phyloP scores from a whole-genome alignment of 2,329 filamentous ascomycete genomes.

The Fusarium sp. region DNA sequence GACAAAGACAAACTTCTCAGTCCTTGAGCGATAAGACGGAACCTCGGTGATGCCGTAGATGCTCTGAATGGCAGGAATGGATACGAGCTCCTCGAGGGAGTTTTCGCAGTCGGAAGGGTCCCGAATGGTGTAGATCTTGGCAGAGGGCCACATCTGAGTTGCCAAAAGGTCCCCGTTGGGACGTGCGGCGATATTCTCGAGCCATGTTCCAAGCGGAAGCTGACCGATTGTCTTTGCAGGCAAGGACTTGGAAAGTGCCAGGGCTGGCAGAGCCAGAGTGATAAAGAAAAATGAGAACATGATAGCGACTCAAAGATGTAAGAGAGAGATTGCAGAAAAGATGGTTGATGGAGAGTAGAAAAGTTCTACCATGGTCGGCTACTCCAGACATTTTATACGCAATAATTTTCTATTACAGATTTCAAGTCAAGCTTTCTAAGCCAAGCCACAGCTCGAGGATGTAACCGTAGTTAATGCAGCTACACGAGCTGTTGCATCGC shows the following conservation, averaged over 20 bases:
- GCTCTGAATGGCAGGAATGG: slow-evolving; percentile 29
- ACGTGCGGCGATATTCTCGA: slow-evolving; percentile 37
- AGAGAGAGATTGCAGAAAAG: neutral
- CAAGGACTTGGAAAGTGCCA: slow-evolving; percentile 17
- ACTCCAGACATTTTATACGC: neutral
- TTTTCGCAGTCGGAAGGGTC: slow-evolving; percentile 7
- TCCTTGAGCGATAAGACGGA: neutral
- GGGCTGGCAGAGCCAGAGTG: neutral
- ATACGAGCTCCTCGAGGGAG: slow-evolving; percentile 23
- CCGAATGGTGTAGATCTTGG: slow-evolving; percentile 26
- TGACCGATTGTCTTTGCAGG: slow-evolving; percentile 20
- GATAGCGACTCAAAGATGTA: neutral
- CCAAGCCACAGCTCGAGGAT: neutral
- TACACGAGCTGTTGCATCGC: too few species aligned
- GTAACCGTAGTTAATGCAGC: neutral
- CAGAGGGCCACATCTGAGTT: slow-evolving; percentile 28
- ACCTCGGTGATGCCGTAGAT: slow-evolving; percentile 31
- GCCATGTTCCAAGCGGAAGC: slow-evolving; percentile 26
- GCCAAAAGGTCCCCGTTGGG: slow-evolving; percentile 31
- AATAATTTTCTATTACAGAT: neutral
- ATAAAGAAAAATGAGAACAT: slow-evolving; percentile 16
- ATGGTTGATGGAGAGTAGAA: neutral
- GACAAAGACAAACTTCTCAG: slow-evolving; percentile 30
- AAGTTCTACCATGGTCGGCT: neutral
- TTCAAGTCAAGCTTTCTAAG: neutral